A percentile compares a stretch with the other conserved stretches of the same genome.
Conservation (phyloP, 2,329 filamentous ascomycete species). For the Ophiostoma himal-ulmi region DNA sequence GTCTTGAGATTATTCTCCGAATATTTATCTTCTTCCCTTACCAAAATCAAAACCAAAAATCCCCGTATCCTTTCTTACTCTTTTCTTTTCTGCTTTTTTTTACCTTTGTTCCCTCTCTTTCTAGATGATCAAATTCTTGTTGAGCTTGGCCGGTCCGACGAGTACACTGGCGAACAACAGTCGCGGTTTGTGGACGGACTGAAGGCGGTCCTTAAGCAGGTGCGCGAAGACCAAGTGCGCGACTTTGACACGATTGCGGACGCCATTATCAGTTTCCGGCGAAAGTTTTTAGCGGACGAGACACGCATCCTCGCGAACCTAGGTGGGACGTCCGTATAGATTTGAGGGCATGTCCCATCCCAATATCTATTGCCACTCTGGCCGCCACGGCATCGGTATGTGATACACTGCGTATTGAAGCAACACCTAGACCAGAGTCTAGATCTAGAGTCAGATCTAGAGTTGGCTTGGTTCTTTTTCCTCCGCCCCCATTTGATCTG, state of each 20-base stretch:
- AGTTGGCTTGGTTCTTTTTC: neutral
- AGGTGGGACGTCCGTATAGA: slow-evolving; percentile 22
- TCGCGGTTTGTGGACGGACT: slow-evolving; percentile 58
- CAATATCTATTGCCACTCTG: neutral
- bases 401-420: slow-evolving; percentile 5
- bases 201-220: slow-evolving; percentile 53
- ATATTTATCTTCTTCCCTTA: slow-evolving; percentile 20
- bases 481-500: neutral
- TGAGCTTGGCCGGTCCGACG: slow-evolving; percentile 62
- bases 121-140: slow-evolving; percentile 69
- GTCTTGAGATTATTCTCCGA: slow-evolving; percentile 37
- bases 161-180: slow-evolving; percentile 56
- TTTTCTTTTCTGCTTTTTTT: slow-evolving; percentile 35
- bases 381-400: neutral
- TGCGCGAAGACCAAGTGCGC: slow-evolving; percentile 54
- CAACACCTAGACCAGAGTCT: neutral
- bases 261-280: slow-evolving; percentile 61
- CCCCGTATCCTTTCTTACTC: slow-evolving; percentile 33
- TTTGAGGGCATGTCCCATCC: no score
- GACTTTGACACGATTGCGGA: slow-evolving; percentile 63
- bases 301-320: slow-evolving; percentile 55
- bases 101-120: slow-evolving; percentile 30
- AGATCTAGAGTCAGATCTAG: neutral
- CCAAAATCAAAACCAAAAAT: neutral
- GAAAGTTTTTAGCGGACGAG: slow-evolving; percentile 57